These are phyloP conservation scores for Exophiala mesophila DNA, from an alignment of 2,329 filamentous ascomycete genomes.

Conservation along the genomic window DNA sequence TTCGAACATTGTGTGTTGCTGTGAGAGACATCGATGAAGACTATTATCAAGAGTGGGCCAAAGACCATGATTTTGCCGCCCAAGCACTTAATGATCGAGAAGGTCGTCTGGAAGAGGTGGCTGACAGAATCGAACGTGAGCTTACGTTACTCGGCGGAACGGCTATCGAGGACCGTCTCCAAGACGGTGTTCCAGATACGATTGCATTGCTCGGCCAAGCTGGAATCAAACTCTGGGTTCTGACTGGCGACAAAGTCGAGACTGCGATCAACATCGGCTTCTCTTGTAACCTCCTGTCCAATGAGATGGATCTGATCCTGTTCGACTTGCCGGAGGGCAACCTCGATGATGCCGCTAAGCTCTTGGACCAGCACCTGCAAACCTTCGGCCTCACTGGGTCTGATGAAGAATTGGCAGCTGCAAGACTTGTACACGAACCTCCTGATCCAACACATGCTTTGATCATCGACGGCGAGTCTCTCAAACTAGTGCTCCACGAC, in stretches of 20 bases:
- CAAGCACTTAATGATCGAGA: slow-evolving; percentile 80
- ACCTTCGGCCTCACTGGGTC: slow-evolving; percentile 76
- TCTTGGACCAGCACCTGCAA: slow-evolving; percentile 68
- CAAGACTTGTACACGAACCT: slow-evolving; percentile 77
- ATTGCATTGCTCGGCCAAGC: slow-evolving; percentile 86
- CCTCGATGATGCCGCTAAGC: slow-evolving; percentile 57
- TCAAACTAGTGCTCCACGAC: slow-evolving; percentile 81
- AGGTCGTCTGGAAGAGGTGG: slow-evolving; percentile 84
- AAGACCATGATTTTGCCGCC: slow-evolving; percentile 80
- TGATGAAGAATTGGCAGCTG: slow-evolving; percentile 75
- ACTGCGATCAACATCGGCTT: slow-evolving; percentile 99
- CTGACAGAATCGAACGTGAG: slow-evolving; percentile 86
- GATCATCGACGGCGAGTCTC: slow-evolving; percentile 89
- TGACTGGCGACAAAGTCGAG: slow-evolving; percentile 98
- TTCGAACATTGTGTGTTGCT: slow-evolving; percentile 91
- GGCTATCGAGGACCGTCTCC: slow-evolving; percentile 92
- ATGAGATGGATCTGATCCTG: slow-evolving; percentile 94
- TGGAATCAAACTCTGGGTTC: slow-evolving; percentile 96
- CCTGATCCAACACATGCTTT: slow-evolving; percentile 85
- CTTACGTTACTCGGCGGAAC: slow-evolving; percentile 85
- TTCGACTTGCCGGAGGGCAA: slow-evolving; percentile 76
- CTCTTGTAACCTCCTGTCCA: slow-evolving; percentile 94
- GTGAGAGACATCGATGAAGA: slow-evolving; percentile 73
- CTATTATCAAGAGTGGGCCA: slow-evolving; percentile 80
- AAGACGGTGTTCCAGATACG: slow-evolving; percentile 94